Percentiles rank a stretch among this genome's conserved stretches.
These are phyloP conservation scores for Solanum clarkiae DNA, from an alignment of 257 asterid species.

Conservation along the genomic window DNA sequence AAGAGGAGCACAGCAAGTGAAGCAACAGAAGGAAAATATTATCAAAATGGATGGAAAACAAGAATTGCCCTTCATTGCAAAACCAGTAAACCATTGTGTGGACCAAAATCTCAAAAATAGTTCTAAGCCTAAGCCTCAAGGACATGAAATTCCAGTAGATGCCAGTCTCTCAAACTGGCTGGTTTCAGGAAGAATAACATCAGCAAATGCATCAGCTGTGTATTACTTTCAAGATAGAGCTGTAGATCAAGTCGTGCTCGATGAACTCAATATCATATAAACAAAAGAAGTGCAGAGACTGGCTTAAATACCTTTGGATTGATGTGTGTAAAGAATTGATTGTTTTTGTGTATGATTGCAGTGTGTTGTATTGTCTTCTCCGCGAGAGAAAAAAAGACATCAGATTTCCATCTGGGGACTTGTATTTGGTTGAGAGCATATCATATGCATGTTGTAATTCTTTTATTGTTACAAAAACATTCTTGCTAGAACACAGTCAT, in stretches of 20 bases:
- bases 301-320: background rate
- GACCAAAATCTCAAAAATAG: background rate
- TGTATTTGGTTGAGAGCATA: background rate
- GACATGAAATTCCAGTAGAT: conserved; percentile 27
- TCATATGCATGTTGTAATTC: background rate
- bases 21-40: conserved; percentile 32
- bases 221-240: background rate
- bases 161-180: conserved; percentile 57
- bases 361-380: background rate
- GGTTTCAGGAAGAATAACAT: background rate
- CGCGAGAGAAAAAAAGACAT: background rate
- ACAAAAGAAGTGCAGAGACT: background rate
- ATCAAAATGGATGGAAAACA: conserved; percentile 8
- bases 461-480: background rate
- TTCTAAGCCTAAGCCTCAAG: background rate
- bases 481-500: background rate
- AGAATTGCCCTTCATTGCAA: background rate
- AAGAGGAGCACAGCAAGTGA: conserved; percentile 12
- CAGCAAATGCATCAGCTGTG: background rate
- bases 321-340: background rate
- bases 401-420: background rate
- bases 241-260: background rate
- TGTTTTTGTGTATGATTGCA: background rate
- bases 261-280: background rate
- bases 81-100: background rate